Conservation (phyloP, 2,329 filamentous ascomycete genomes). For the Polytolypa hystricis region DNA sequence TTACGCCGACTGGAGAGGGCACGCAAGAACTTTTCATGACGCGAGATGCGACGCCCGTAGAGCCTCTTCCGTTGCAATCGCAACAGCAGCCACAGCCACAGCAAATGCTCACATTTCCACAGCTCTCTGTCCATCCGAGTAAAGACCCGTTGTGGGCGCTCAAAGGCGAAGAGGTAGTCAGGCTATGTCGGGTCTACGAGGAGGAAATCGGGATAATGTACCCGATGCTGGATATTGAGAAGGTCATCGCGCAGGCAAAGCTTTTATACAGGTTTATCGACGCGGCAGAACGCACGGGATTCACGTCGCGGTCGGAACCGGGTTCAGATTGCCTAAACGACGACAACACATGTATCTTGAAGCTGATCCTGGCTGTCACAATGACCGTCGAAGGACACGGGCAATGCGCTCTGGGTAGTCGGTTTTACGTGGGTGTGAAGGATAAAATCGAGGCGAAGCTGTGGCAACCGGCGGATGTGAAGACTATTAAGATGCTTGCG, state of each 20-base stretch:
- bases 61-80: conserved; percentile 30
- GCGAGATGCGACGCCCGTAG: conserved; percentile 42
- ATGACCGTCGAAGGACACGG: conserved; percentile 69
- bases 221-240: conserved; percentile 66
- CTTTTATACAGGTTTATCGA: conserved; percentile 64
- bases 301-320: conserved; percentile 43
- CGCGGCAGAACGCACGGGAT: conserved; percentile 47
- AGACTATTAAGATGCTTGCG: conserved; percentile 46
- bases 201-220: conserved; percentile 92
- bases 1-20: conserved; percentile 49
- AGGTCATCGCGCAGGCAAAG: conserved; percentile 58
- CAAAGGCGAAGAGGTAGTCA: conserved; percentile 65
- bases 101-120: conserved; percentile 19
- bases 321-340: conserved; percentile 51
- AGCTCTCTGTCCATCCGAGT: conserved; percentile 32
- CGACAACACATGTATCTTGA: conserved; percentile 59
- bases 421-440: conserved; percentile 67
- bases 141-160: conserved; percentile 75
- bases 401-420: conserved; percentile 60
- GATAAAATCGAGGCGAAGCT: conserved; percentile 55
- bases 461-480: conserved; percentile 46
- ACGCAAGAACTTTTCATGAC: conserved; percentile 49
- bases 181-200: conserved; percentile 68
- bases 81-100: conserved; percentile 4
- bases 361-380: conserved; percentile 70